Evolutionary conservation across 2,329 filamentous ascomycete genomes (phyloP), one percentile per base, ranked within the genome.

Genomic region (Hypoxylon sp.): DNA sequence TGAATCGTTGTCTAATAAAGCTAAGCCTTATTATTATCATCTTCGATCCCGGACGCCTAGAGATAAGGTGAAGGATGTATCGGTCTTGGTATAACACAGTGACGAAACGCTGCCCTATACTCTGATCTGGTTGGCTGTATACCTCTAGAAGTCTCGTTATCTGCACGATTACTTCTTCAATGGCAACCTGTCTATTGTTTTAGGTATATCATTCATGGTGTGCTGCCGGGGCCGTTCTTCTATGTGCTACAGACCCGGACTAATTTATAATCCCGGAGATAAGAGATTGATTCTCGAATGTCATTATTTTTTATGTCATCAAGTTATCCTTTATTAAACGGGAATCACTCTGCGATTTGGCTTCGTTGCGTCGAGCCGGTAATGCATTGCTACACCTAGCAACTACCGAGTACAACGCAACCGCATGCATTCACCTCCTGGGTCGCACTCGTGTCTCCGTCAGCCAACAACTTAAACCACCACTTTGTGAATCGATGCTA

Each of bases 61-160:
- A 67, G 69, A 71, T 69, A 69, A 71, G 66, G 46, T 37, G 46
- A 64, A 35, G 50, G 24, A 53, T 53, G 37, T 35, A 48, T 22
- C 51, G 6, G 35, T 17, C 4, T 17, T 19, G 22, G 35, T 42
- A 14, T 52, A 39, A 31, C 35, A 22, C 29, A 26, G 44, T 54
- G 50, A 39, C 29, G 35, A 26, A 37, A 31, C 33, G 14, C n/a
- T 51, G 47, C 33, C 35, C 44, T 52, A 44, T 39, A 53, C 29
- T 26, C 19, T 17, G 11, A 22, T 37, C 37, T 37, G 56, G 56
- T 56, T 53, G 56, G 48, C 42, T 46, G 39, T 33, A 52, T 59
- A 35, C 47, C 19, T 55, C 51, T 50, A 14, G 31, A 37, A 29
- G 55, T 61, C 19, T 35, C 8, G 52, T 26, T 55, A 51, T 65